A percentile compares a stretch with the other conserved stretches of the same genome.
Conservation (phyloP, 495 filamentous ascomycete species). For the Aspergillus cavernicola region DNA sequence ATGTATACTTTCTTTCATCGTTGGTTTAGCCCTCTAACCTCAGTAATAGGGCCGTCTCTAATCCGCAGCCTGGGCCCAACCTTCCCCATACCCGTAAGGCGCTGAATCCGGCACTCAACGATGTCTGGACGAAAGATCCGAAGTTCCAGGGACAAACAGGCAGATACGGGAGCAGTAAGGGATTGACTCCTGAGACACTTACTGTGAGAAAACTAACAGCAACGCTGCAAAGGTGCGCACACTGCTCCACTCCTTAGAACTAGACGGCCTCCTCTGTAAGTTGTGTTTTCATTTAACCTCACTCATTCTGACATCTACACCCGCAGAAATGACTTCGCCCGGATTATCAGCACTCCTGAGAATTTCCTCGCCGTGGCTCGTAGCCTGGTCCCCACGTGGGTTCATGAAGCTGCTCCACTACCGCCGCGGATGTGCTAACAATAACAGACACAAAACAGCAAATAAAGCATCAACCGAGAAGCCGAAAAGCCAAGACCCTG, state of each 20-base stretch:
- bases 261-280: constrained; percentile 22
- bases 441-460: not conserved
- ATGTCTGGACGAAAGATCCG: not conserved
- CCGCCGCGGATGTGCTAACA: not conserved
- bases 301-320: constrained; percentile 9
- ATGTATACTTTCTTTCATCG: not conserved
- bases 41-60: not conserved
- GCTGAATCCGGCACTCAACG: constrained; percentile 24
- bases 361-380: constrained; percentile 19
- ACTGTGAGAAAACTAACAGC: not conserved
- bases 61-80: not conserved
- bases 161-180: constrained; percentile 1
- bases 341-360: constrained; percentile 16
- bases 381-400: not conserved
- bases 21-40: not conserved
- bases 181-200: not conserved
- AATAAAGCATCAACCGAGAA: not conserved
- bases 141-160: not conserved
- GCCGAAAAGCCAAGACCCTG: not conserved
- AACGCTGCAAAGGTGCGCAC: not conserved
- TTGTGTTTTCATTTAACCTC: not conserved
- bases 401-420: not conserved
- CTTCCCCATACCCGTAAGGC: not conserved
- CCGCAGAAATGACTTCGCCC: constrained; percentile 9
- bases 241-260: constrained; percentile 11